Evolutionary conservation across 192 early-diverging fungal genomes (phyloP).

Genomic region (Allomyces javanicus): DNA sequence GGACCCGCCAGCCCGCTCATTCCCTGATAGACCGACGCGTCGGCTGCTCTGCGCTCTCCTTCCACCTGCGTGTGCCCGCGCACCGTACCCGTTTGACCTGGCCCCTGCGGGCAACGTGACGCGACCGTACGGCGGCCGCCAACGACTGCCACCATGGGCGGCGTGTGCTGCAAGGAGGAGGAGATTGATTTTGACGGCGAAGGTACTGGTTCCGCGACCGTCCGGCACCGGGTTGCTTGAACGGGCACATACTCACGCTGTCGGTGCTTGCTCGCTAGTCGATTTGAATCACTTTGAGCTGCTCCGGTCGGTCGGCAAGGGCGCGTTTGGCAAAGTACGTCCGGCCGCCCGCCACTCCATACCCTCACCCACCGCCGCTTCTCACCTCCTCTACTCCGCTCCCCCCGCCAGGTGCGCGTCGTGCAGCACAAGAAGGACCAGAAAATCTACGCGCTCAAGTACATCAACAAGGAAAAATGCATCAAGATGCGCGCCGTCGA

Average conservation of each 20-base stretch:
- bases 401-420: constrained; percentile 42
- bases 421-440: constrained; percentile 52
- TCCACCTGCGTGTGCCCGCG: no score
- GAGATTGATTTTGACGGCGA: constrained; percentile 35
- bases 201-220: constrained; percentile 11
- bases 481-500: constrained; percentile 65
- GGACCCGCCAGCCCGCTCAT: no score
- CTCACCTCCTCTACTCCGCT: constrained; percentile 1
- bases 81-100: no score
- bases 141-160: constrained; percentile 2
- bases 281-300: constrained; percentile 59
- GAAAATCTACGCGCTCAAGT: constrained; percentile 60
- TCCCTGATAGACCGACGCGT: no score
- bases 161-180: constrained; percentile 9
- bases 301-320: constrained; percentile 57
- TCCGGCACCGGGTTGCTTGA: background rate
- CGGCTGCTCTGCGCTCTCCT: no score
- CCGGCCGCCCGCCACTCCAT: background rate
- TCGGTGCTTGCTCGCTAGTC: constrained; percentile 20
- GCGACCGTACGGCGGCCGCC: no score
- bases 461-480: constrained; percentile 70
- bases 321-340: constrained; percentile 72
- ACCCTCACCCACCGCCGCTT: background rate
- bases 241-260: background rate
- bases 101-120: no score